Base-by-base conservation (phyloP, 2,329 filamentous ascomycete species). In the Penicillium sp. region DNA sequence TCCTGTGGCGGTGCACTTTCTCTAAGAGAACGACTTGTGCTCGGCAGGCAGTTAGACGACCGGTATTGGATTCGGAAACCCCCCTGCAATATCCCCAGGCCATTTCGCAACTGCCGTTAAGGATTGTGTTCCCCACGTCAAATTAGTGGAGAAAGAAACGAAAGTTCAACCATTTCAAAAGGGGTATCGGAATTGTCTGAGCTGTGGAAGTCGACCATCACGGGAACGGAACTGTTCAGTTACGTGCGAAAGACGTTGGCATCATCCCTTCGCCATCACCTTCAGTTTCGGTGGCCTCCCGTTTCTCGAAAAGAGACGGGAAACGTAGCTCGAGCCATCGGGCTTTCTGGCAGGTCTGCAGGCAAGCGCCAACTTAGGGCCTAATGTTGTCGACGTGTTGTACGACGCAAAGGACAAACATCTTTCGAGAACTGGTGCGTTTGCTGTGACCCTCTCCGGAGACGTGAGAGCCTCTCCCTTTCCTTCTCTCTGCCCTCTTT, bases 341-440 rank as follows among this genome's bases (percentile, higher is more conserved):
- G 57, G 48, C 51, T 60, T 45, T 52, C 58, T 52, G 35, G 50
- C 44, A 56, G 55, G 54, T 57, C 53, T 58, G 53, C 53, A 55
- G 58, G 53, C 55, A 47, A 60, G 58, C 60, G 59, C 55, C 55
- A 57, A 53, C 57, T 55, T 54, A 63, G 55, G 64, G 52, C 56
- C 59, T 62, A 59, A 63, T 63, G 63, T 66, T 63, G 56, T 61
- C 61, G 54, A 62, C 58, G 53, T 60, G 66, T 69, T 68, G 68
- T 65, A 69, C 64, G 49, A 67, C 54, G 49, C 55, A 62, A 53
- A 57, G 53, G 52, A 61, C 67, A 68, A 68, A 67, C 66, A 67
- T 69, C 57, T 60, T 61, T 65, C 59, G 56, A 63, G 60, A 60
- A 51, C 58, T 62, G 65, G 64, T 68, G 53, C 54, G 67, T 68